Evolutionary conservation across 2,329 filamentous ascomycete genomes (phyloP), one percentile per base, ranked within the genome.

Genomic region (Aspergillus aculeatinus): DNA sequence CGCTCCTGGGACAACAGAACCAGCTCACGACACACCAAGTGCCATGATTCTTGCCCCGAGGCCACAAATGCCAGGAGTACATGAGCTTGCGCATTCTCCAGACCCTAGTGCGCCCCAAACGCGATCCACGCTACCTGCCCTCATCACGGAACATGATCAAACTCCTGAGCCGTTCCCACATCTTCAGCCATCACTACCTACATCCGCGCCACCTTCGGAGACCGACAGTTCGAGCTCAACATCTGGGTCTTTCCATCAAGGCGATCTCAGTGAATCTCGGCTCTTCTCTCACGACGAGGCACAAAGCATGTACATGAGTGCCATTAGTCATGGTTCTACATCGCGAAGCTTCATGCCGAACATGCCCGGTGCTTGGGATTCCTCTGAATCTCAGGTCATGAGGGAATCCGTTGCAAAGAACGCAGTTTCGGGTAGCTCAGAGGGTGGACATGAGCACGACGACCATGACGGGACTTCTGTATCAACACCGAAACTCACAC

Each of bases 301-400:
- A n/a, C 74, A 80, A 58, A 82, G 80, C 63, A 77, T 82, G 73
- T 82, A 82, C 59, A 80, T 82, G 79, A 82, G 86, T 69, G 86
- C 84, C 11, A 77, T 87, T 58, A 85, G 82, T 60, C 74, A 77
- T 42, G 71, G 70, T 10, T 71, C 74, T 25, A 63, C 59, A 21
- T 67, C 61, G 55, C 64, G 61, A 29, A 70, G 67, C 53, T 72
- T 74, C 49, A 62, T 68, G 29, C 72, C 70, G 4, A 67, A 68
- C 50, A 78, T 80, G 60, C 79, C 79, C 16, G 79, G 79, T 7
- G 77, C 71, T 42, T 80, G 78, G 78, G 72, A 72, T 44, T 73
- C 70, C 14, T 69, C 69, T 7, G 70, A 67, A 29, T 63, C 65
- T 35, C 64, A 53, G 27, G 52, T 47, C 14, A 29, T 42, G 5